Conservation (phyloP, 495 filamentous ascomycete genomes). For the Haplographium delicatum region DNA sequence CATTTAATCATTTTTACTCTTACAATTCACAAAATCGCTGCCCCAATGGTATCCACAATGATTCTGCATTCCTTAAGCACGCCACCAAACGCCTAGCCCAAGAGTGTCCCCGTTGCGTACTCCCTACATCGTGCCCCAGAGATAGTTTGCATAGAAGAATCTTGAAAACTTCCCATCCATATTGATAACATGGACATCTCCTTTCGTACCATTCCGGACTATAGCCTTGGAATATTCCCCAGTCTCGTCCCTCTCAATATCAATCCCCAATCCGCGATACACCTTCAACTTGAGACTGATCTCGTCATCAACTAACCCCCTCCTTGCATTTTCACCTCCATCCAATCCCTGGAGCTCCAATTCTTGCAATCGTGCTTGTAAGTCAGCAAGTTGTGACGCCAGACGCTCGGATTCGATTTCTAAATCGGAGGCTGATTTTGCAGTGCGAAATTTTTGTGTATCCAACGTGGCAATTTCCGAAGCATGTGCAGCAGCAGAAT, state of each 20-base stretch:
- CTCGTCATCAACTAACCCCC: conserved; percentile 43
- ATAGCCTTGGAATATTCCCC: conserved; percentile 83
- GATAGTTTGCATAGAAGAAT: conserved; percentile 93
- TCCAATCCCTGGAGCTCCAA: conserved; percentile 76
- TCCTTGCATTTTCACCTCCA: conserved; percentile 40
- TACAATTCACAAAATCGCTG: conserved; percentile 5
- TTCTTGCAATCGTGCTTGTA: conserved; percentile 71
- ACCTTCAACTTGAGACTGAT: conserved; percentile 75
- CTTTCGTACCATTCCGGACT: conserved; percentile 79
- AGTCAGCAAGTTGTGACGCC: conserved; percentile 70
- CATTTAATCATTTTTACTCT: conserved; percentile 7
- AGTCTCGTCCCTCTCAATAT: conserved; percentile 74
- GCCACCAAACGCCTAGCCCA: conserved; percentile 1
- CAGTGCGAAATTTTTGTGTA: conserved; percentile 89
- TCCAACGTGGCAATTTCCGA: conserved; percentile 76
- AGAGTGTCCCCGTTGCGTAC: neutral
- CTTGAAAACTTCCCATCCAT: conserved; percentile 87
- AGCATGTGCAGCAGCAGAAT: conserved; percentile 73
- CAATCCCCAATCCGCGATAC: conserved; percentile 85
- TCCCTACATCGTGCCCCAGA: conserved; percentile 80
- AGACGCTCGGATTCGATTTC: conserved; percentile 91
- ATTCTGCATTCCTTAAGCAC: neutral
- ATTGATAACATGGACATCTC: conserved; percentile 92
- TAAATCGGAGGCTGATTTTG: conserved; percentile 79
- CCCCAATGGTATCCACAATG: conserved; percentile 7